Percentiles rank a stretch among this genome's conserved stretches.
Conservation (phyloP, 1,139 yeast species). For the Suhomyces guaymorum region DNA sequence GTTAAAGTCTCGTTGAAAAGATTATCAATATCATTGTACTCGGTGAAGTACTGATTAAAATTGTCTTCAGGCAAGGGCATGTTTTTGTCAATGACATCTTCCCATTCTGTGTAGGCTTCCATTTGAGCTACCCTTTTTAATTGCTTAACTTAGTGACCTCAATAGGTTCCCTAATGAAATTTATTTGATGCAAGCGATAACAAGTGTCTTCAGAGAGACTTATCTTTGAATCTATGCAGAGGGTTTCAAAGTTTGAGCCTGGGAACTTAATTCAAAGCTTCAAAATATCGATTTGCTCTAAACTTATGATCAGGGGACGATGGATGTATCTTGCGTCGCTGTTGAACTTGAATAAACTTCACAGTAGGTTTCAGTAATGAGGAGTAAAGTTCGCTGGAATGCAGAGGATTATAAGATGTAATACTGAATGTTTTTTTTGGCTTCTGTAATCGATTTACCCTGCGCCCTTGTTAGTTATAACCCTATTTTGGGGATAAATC, state of each 20-base stretch:
- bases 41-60: slow-evolving; percentile 39
- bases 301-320: too few relatives aligned
- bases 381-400: neutral
- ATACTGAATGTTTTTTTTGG: neutral
- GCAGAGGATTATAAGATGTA: neutral
- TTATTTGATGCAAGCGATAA: neutral
- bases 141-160: too few relatives aligned
- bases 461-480: slow-evolving; percentile 11
- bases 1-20: slow-evolving; percentile 46
- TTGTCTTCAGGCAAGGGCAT: slow-evolving; percentile 47
- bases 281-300: neutral
- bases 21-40: slow-evolving; percentile 41
- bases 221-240: too few relatives aligned
- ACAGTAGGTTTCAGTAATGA: too few relatives aligned
- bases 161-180: too few relatives aligned
- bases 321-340: too few relatives aligned
- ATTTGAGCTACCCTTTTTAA: slow-evolving; percentile 25
- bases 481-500: slow-evolving; percentile 10
- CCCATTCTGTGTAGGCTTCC: slow-evolving; percentile 34
- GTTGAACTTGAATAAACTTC: too few relatives aligned
- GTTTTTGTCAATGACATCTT: slow-evolving; percentile 22
- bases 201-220: neutral
- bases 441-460: slow-evolving; percentile 5
- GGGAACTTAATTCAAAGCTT: neutral
- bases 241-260: too few relatives aligned